phyloP scores from a whole-genome alignment of 352 stramenopile genomes.

The Phytophthora kernoviae region DNA sequence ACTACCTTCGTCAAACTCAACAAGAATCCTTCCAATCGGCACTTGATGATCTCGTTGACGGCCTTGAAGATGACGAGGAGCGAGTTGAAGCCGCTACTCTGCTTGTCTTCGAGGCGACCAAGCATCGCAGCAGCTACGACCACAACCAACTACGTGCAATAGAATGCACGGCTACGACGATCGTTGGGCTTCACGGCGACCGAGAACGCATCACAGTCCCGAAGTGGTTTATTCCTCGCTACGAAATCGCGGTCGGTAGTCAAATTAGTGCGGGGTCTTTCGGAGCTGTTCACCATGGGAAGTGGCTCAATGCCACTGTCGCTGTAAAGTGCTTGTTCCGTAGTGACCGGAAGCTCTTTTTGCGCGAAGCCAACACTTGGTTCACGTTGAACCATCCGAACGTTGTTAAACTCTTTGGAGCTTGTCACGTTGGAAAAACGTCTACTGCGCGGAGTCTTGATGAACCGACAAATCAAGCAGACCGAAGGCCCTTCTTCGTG shows the following conservation, averaged over 20 bases:
- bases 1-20: slow-evolving; percentile 19
- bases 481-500: slow-evolving; percentile 39
- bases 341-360: slow-evolving; percentile 32
- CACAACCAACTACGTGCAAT: slow-evolving; percentile 22
- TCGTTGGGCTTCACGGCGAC: slow-evolving; percentile 3
- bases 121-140: slow-evolving; percentile 34
- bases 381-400: slow-evolving; percentile 41
- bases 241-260: slow-evolving; percentile 27
- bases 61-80: slow-evolving; percentile 15
- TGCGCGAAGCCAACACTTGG: slow-evolving; percentile 43
- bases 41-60: slow-evolving; percentile 16
- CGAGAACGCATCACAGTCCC: slow-evolving; percentile 12
- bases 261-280: slow-evolving; percentile 32
- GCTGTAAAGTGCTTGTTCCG: slow-evolving; percentile 43
- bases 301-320: slow-evolving; percentile 36
- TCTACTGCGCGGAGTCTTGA: slow-evolving; percentile 17
- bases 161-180: slow-evolving; percentile 11
- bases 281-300: slow-evolving; percentile 31
- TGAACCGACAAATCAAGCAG: slow-evolving; percentile 7
- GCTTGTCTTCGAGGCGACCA: slow-evolving; percentile 33
- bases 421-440: slow-evolving; percentile 37
- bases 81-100: slow-evolving; percentile 24
- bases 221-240: slow-evolving; percentile 34
- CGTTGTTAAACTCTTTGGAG: slow-evolving; percentile 45
- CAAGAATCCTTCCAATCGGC: slow-evolving; percentile 21